These are phyloP conservation scores for Phytomonas francai DNA, from an alignment of 208 protist genomes.

Conservation along the genomic window DNA sequence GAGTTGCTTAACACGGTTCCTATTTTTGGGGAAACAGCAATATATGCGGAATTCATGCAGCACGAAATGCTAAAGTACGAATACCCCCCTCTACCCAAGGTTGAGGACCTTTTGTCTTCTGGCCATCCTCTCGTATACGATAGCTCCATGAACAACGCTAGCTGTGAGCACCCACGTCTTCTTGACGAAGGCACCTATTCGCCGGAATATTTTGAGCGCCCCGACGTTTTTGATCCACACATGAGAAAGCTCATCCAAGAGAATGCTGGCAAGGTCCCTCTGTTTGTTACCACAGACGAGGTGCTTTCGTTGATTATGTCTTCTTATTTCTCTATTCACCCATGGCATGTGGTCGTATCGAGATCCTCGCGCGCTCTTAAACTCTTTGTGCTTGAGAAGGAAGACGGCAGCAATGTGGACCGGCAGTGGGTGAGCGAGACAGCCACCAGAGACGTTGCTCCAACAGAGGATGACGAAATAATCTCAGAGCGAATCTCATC, in stretches of 20 bases:
- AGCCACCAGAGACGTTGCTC: slow-evolving; percentile 28
- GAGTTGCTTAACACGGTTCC: slow-evolving; percentile 35
- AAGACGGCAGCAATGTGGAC: slow-evolving; percentile 41
- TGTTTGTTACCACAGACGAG: slow-evolving; percentile 74
- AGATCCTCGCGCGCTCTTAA: slow-evolving; percentile 43
- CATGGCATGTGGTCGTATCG: slow-evolving; percentile 75
- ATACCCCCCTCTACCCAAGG: slow-evolving; percentile 22
- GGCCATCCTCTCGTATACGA: slow-evolving; percentile 64
- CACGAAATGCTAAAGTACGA: slow-evolving; percentile 38
- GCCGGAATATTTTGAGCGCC: slow-evolving; percentile 24
- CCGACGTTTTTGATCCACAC: slow-evolving; percentile 34
- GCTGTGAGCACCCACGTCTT: slow-evolving; percentile 23
- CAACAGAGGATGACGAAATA: slow-evolving; percentile 51
- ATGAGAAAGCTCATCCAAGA: slow-evolving; percentile 50
- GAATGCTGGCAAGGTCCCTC: slow-evolving; percentile 23
- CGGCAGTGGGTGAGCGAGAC: slow-evolving; percentile 86
- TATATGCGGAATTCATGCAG: slow-evolving; percentile 27
- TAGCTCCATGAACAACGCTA: slow-evolving; percentile 41
- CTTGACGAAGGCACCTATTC: slow-evolving; percentile 38
- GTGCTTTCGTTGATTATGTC: slow-evolving; percentile 80
- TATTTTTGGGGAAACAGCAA: slow-evolving; percentile 20
- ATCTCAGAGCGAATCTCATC: slow-evolving; percentile 42
- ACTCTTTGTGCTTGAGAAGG: slow-evolving; percentile 30
- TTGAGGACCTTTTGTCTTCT: slow-evolving; percentile 39
- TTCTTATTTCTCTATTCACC: slow-evolving; percentile 58